phyloP scores from a whole-genome alignment of 768 basidiomycete species.

The Mycena indigotica region DNA sequence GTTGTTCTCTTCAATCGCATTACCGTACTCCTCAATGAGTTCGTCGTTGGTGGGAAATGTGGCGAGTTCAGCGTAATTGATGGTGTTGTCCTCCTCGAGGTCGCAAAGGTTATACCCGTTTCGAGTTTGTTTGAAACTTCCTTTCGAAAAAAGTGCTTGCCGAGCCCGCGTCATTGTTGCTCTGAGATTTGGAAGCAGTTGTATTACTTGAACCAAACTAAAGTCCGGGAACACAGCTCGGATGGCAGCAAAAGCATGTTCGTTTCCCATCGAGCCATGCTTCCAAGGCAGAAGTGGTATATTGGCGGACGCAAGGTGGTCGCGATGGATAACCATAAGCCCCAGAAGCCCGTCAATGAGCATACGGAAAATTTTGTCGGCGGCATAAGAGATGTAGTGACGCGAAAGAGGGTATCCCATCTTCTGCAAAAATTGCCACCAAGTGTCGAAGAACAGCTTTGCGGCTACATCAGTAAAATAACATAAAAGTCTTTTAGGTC shows the following conservation, averaged over 20 bases:
- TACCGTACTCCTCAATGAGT: too few relatives aligned
- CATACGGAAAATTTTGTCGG: conserved; percentile 5
- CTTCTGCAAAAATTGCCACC: conserved; percentile 4
- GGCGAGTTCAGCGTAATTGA: conserved; percentile 3
- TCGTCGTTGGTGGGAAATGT: too few relatives aligned
- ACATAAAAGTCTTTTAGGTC: too few relatives aligned
- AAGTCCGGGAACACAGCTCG: conserved; percentile 6
- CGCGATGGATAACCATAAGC: conserved; percentile 7
- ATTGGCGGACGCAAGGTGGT: not conserved
- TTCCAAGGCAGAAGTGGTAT: conserved; percentile 7
- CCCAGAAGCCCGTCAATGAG: conserved; percentile 6
- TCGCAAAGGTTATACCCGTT: conserved; percentile 1
- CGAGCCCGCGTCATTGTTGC: not conserved
- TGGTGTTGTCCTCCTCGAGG: not conserved
- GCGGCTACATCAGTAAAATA: too few relatives aligned
- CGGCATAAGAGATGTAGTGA: conserved; percentile 3
- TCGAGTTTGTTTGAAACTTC: not conserved
- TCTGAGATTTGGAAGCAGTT: not conserved
- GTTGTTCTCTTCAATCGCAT: too few relatives aligned
- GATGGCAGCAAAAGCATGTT: conserved; percentile 3
- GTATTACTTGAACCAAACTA: conserved; percentile 6
- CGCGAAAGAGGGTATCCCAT: conserved; percentile 5
- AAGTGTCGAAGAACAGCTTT: conserved; percentile 4
- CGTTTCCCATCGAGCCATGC: not conserved
- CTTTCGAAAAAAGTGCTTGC: conserved; percentile 1